Conservation (phyloP, 2,329 filamentous ascomycete species). For the Waltergamsia citrina region DNA sequence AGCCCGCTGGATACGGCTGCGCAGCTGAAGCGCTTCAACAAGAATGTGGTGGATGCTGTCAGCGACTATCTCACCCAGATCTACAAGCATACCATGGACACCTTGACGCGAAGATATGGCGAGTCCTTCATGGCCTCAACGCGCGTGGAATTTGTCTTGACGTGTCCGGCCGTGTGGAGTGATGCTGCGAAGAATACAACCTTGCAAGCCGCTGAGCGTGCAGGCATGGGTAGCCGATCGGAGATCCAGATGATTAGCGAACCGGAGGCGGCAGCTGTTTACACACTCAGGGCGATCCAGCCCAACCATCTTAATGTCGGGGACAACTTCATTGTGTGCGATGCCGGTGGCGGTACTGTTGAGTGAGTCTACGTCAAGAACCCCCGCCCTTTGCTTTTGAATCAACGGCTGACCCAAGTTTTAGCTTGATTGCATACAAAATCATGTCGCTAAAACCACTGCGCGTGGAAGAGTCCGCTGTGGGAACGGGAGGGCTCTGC, state of each 20-base stretch:
- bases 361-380: conserved; percentile 37
- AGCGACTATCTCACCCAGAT: conserved; percentile 72
- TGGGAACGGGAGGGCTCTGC: conserved; percentile 69
- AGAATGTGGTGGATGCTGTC: conserved; percentile 71
- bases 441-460: conserved; percentile 66
- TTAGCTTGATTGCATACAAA: conserved; percentile 67
- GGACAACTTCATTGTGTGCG: conserved; percentile 54
- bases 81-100: conserved; percentile 71
- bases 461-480: conserved; percentile 67
- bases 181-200: conserved; percentile 81
- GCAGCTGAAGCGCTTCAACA: conserved; percentile 63
- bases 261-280: conserved; percentile 71
- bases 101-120: conserved; percentile 63
- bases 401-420: not conserved
- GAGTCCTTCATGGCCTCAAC: conserved; percentile 70
- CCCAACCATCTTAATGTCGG: conserved; percentile 64
- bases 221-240: conserved; percentile 63
- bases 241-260: conserved; percentile 74
- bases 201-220: conserved; percentile 64
- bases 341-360: conserved; percentile 55
- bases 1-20: conserved; percentile 68
- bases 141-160: conserved; percentile 70
- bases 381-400: not conserved
- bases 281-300: conserved; percentile 71
- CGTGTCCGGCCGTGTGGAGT: conserved; percentile 76